Conservation (phyloP, 306 rosid species). For the Lathyrus tuberosus region DNA sequence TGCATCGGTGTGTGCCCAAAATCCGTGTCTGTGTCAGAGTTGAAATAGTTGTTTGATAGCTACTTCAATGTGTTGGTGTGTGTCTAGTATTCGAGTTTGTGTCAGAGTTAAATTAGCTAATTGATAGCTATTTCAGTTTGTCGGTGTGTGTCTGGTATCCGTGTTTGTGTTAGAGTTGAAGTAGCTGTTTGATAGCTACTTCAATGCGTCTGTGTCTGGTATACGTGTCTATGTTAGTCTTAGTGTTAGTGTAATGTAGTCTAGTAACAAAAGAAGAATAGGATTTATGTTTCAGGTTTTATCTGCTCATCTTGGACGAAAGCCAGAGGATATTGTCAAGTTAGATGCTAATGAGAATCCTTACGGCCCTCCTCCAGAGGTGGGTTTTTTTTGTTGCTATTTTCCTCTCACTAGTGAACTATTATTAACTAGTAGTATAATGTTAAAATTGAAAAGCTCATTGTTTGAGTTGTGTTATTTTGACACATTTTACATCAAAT, state of each 20-base stretch:
- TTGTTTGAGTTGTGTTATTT: neutral
- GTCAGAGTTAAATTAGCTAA: no score
- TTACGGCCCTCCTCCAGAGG: conserved; percentile 99
- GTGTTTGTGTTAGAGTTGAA: neutral
- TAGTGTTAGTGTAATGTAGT: neutral
- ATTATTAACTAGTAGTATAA: conserved; percentile 12
- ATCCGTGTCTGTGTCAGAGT: neutral
- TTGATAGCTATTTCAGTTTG: no score
- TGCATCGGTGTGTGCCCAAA: no score
- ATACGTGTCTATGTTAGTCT: neutral
- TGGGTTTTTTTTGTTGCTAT: conserved; percentile 30
- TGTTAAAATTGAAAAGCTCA: conserved; percentile 4
- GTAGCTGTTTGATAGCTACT: neutral
- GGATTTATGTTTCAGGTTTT: conserved; percentile 61
- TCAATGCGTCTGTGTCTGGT: neutral
- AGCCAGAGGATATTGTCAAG: conserved; percentile 94
- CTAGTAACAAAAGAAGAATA: conserved; percentile 25
- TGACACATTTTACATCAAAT: neutral
- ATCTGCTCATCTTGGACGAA: conserved; percentile 83
- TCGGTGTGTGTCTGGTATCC: no score
- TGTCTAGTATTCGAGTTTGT: no score
- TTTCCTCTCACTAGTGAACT: neutral
- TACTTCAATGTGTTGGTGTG: neutral
- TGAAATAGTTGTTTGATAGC: neutral
- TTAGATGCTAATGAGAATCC: conserved; percentile 98